Percentiles rank a stretch among this genome's conserved stretches.
These are phyloP conservation scores for Abelmoschus esculentus DNA, from an alignment of 345 rosid genomes.

Conservation along the genomic window DNA sequence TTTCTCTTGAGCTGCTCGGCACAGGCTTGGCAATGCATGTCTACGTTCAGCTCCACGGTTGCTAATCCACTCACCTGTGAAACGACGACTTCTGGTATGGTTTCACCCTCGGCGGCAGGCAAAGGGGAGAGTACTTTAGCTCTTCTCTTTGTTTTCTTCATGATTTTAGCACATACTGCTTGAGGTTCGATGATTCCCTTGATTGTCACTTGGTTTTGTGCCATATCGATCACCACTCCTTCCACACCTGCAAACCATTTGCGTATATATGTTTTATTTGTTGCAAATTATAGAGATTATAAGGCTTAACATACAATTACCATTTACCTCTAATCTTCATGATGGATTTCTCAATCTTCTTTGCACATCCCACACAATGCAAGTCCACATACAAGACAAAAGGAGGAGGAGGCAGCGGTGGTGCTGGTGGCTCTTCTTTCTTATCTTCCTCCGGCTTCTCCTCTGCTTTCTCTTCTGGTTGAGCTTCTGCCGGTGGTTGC, in stretches of 20 bases:
- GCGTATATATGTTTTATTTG: too few relatives aligned
- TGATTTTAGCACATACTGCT: conserved; percentile 63
- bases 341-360: conserved; percentile 77
- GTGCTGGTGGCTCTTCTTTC: conserved; percentile 28
- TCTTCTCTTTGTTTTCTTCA: conserved; percentile 69
- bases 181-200: conserved; percentile 81
- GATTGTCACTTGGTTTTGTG: conserved; percentile 61
- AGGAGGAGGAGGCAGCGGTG: conserved; percentile 61
- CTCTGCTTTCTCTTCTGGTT: conserved; percentile 30
- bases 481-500: conserved; percentile 29
- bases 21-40: conserved; percentile 95
- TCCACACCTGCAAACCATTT: conserved; percentile 62
- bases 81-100: conserved; percentile 52
- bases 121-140: conserved; percentile 73
- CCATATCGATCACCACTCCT: conserved; percentile 61
- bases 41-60: conserved; percentile 74
- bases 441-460: conserved; percentile 30
- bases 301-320: conserved; percentile 19
- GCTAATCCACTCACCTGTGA: conserved; percentile 61
- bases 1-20: conserved; percentile 81
- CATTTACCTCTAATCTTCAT: conserved; percentile 62
- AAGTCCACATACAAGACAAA: conserved; percentile 64
- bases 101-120: conserved; percentile 64
- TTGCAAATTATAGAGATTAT: neutral
- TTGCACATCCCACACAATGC: conserved; percentile 92